Evolutionary conservation across 2,329 filamentous ascomycete genomes (phyloP).

Genomic region (Podosphaera xanthii): DNA sequence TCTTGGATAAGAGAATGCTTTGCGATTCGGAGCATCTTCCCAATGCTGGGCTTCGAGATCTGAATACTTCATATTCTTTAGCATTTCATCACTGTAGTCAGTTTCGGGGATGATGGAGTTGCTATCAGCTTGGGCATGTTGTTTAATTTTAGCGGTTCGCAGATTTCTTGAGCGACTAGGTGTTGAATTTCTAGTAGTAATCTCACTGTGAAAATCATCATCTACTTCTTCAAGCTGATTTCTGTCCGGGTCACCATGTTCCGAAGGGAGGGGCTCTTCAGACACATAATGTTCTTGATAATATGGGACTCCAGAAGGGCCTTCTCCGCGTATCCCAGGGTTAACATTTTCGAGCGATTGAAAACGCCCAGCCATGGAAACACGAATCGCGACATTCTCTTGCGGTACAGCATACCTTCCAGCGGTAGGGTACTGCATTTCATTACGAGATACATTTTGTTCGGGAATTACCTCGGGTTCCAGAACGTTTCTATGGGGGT

Average conservation of each 20-base stretch:
- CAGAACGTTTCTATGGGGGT: neutral
- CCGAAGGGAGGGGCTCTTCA: neutral
- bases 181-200: neutral
- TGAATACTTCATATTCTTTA: conserved; percentile 10
- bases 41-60: conserved; percentile 8
- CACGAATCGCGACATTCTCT: neutral
- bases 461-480: neutral
- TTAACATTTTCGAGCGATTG: neutral
- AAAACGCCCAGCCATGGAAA: neutral
- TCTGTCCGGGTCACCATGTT: neutral
- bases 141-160: neutral
- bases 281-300: neutral
- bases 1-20: conserved; percentile 2
- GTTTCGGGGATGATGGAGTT: neutral
- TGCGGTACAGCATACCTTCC: neutral
- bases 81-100: conserved; percentile 7
- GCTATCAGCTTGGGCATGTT: neutral
- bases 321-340: neutral
- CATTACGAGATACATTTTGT: neutral
- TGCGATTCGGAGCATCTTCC: conserved; percentile 4
- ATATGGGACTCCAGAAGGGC: neutral
- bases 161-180: neutral
- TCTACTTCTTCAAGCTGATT: neutral
- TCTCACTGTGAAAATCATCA: neutral
- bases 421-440: neutral